These are phyloP conservation scores for Globisporangium sylvaticum DNA, from an alignment of 352 stramenopile species.

Conservation along the genomic window DNA sequence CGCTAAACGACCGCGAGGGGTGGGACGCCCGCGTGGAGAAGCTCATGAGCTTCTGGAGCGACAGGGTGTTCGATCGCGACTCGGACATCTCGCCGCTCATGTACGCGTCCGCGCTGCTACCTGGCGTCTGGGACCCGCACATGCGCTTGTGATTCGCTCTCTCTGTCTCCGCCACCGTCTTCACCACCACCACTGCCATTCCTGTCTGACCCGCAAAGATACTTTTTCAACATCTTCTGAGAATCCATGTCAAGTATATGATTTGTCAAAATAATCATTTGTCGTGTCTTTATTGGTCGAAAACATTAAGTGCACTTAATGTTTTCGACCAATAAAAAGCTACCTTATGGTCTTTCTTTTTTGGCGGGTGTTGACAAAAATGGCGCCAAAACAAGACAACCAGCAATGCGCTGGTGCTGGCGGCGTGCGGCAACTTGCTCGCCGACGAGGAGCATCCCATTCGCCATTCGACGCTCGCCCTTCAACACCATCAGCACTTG, in stretches of 20 bases:
- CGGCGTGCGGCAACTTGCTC: conserved; percentile 2
- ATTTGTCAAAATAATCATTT: not conserved
- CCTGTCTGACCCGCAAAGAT: conserved; percentile 1
- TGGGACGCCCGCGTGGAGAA: conserved; percentile 18
- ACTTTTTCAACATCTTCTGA: not conserved
- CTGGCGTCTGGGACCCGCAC: conserved; percentile 25
- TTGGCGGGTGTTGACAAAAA: conserved; percentile 2
- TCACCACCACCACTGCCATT: not conserved
- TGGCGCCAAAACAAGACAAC: conserved; percentile 9
- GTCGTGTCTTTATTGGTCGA: not conserved
- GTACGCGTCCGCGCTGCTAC: conserved; percentile 33
- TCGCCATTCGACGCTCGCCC: conserved; percentile 1
- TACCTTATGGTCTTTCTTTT: not conserved
- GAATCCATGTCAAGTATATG: not conserved
- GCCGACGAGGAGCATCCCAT: not conserved
- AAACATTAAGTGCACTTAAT: not conserved
- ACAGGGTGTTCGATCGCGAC: conserved; percentile 29
- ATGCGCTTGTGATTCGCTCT: not conserved
- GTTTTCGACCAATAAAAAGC: not conserved
- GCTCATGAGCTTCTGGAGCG: conserved; percentile 24
- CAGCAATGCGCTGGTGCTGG: not conserved
- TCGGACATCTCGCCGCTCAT: conserved; percentile 45
- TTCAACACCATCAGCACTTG: not conserved
- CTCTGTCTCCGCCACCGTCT: too few species aligned
- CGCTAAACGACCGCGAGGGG: conserved; percentile 13